Evolutionary conservation across 139 green algal genomes (phyloP), one percentile per base, ranked within the genome.

Genomic region (Haematococcus lacustris): DNA sequence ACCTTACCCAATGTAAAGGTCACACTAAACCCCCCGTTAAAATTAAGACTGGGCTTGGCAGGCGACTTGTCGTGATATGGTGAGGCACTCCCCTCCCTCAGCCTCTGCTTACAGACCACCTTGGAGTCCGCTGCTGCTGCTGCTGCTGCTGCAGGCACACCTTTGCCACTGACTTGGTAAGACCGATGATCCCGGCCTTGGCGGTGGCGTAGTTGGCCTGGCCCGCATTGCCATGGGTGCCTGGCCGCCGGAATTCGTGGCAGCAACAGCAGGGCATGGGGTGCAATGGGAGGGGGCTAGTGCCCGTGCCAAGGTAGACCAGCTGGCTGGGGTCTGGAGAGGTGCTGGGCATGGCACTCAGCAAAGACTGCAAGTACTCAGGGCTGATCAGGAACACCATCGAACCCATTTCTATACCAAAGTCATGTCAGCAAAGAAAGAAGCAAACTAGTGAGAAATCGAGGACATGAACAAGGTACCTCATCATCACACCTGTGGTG

Each of bases 121-220:
- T n/a, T n/a, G n/a, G n/a, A n/a, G n/a, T n/a, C n/a, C n/a, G n/a
- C n/a, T n/a, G n/a, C n/a, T n/a, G n/a, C n/a, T n/a, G n/a, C n/a
- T n/a, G n/a, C n/a, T n/a, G n/a, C n/a, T n/a, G n/a, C n/a, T n/a
- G n/a, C 26, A n/a, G 53, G 59, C 30, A 53, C 71, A 47, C 92
- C 59, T 89, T 81, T 3, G 92, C 92, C 1, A 88, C 82, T 9
- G 81, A 89, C 81, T 96, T 96, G n/a, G 91, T 96, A 32, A 97
- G 81, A 3, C 87, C 92, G 66, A 96, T 88, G 23, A 97, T 87
- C 41, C 92, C 92, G 35, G 86, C 89, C 84, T 97, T 97, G 76
- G 91, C 88, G 38, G 92, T 91, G 0, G 75, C 72, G 71, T 97
- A 97, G 85, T 97, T 97, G 59, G 90, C 88, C 75, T 89, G 83